Evolutionary conservation across 345 rosid species (phyloP).

Genomic region (Gossypium bickii): DNA sequence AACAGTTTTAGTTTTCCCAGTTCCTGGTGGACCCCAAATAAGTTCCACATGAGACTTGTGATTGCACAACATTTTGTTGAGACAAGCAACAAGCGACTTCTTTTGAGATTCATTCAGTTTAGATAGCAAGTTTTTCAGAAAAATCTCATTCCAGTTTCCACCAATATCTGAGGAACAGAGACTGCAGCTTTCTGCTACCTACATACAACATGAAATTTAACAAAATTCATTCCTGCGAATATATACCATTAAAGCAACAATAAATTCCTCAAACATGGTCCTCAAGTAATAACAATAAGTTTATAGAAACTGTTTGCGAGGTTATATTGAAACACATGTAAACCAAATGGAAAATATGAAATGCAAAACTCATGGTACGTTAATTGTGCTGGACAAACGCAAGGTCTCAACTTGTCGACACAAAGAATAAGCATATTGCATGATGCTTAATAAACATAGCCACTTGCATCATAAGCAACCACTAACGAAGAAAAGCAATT

Average conservation of each 20-base stretch:
- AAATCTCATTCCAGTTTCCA: conserved; percentile 1
- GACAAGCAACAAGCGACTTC: conserved; percentile 25
- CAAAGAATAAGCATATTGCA: not conserved
- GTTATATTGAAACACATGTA: not conserved
- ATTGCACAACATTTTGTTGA: conserved; percentile 19
- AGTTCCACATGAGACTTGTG: conserved; percentile 34
- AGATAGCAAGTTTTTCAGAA: conserved; percentile 4
- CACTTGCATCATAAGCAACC: not conserved
- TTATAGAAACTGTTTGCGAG: not conserved
- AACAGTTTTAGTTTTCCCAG: conserved; percentile 50
- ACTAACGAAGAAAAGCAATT: not conserved
- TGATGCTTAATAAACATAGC: not conserved
- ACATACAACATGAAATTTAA: conserved; percentile 9
- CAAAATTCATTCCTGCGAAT: not conserved
- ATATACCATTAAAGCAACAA: not conserved
- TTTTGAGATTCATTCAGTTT: conserved; percentile 35
- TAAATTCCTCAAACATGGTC: not conserved
- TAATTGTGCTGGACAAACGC: not conserved
- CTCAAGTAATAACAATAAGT: not conserved
- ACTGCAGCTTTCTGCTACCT: conserved; percentile 30
- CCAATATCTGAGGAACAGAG: not conserved
- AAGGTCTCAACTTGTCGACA: not conserved
- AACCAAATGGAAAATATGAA: not conserved
- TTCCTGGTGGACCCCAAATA: conserved; percentile 58
- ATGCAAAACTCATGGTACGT: not conserved